Evolutionary conservation across 768 basidiomycete genomes (phyloP).

Genomic region (Suillus ampliporus): DNA sequence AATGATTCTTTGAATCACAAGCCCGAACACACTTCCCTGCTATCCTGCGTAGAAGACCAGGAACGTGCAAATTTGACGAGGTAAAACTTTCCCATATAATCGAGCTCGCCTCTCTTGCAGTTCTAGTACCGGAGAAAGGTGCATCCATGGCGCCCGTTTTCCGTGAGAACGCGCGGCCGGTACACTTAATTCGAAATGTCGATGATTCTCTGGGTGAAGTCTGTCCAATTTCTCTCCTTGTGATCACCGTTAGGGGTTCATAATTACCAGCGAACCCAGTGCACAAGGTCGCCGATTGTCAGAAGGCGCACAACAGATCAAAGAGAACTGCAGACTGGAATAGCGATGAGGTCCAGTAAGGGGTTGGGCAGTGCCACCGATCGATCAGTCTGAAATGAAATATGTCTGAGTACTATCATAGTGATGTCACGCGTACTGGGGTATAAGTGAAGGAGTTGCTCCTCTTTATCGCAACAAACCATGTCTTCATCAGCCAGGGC

Average conservation of each 20-base stretch:
- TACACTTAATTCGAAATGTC: conserved; percentile 53
- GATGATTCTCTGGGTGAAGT: conserved; percentile 76
- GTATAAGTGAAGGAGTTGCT: not conserved
- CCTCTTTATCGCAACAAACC: not conserved
- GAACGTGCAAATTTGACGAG: conserved; percentile 56
- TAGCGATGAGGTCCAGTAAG: conserved; percentile 29
- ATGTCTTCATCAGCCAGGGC: not conserved
- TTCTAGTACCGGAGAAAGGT: conserved; percentile 86
- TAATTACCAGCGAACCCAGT: conserved; percentile 26
- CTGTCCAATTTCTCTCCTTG: conserved; percentile 11
- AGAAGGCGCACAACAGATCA: conserved; percentile 20
- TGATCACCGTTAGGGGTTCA: conserved; percentile 20
- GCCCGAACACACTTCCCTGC: conserved; percentile 23
- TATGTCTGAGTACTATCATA: not conserved
- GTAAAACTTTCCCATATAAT: conserved; percentile 49
- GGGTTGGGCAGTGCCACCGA: conserved; percentile 19
- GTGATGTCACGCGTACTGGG: not conserved
- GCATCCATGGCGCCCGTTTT: conserved; percentile 17
- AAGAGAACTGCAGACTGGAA: conserved; percentile 22
- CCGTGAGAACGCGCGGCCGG: not conserved
- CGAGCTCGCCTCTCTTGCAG: conserved; percentile 75
- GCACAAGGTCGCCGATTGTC: conserved; percentile 26
- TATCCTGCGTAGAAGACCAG: conserved; percentile 47
- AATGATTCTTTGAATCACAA: too few relatives aligned
- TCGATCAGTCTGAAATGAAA: conserved; percentile 3